Base-by-base conservation (phyloP, 2,329 filamentous ascomycete species). In the Cercospora brassicicola region DNA sequence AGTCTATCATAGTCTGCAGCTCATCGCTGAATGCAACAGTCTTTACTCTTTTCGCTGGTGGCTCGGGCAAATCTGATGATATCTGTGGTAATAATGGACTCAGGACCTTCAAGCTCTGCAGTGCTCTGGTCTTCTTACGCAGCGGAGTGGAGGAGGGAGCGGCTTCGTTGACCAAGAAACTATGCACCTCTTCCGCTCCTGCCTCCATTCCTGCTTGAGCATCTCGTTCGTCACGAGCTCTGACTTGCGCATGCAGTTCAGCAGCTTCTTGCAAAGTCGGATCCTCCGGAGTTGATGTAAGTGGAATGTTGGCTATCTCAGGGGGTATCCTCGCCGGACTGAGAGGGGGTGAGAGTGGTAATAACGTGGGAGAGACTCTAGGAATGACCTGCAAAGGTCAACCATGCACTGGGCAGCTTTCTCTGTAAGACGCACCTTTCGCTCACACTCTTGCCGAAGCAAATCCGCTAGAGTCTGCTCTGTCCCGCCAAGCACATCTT, bases 361-460 rank as follows among this genome's bases (percentile, higher is more conserved):
- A 76, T 8, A 86, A 71, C 3, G 82, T 82, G n/a, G 84, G 84
- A 2, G 83, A 82, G 15, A 77, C 77, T 33, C 76, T 74, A 4
- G 72, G 45, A 30, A 59, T 69, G 28, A 76, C 75, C 81, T 82
- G 57, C 3, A 42, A 3, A 73, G 26, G 78, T 78, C 62, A 73
- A 39, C 26, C 13, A 51, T 57, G 5, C 23, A 33, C 28, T 42
- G 20, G 10, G 30, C 60, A n/a, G 9, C 69, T 3, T 31, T 18
- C 10, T 15, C 13, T 36, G 33, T 10, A 8, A 18, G 5, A 61
- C 67, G 18, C 31, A 69, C 72, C 72, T 66, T 77, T 78, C 76
- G 69, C 64, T 71, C 64, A 72, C 75, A 62, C 48, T 69, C 69
- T 69, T 73, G 9, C 33, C 59, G 9, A 71, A 33, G 18, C 30